phyloP scores from a whole-genome alignment of 1,139 yeast genomes.

The Lodderomyces margitis region DNA sequence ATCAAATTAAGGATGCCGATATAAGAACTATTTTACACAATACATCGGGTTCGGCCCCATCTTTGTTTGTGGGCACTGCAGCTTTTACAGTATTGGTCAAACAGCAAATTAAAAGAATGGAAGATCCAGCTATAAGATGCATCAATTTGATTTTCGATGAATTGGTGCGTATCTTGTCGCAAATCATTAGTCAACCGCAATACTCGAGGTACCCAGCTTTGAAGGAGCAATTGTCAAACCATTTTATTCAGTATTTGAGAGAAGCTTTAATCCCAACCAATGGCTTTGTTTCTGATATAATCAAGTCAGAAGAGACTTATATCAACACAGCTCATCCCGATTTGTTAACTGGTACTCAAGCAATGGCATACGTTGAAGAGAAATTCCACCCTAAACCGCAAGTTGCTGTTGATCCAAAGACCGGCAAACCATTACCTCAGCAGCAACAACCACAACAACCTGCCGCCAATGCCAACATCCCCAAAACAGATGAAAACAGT shows the following conservation, averaged over 20 bases:
- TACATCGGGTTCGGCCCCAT: slow-evolving; percentile 97
- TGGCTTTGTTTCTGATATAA: slow-evolving; percentile 78
- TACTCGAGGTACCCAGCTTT: slow-evolving; percentile 87
- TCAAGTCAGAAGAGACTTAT: slow-evolving; percentile 84
- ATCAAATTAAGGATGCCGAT: slow-evolving; percentile 93
- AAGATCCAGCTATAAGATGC: slow-evolving; percentile 89
- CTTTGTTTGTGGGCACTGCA: slow-evolving; percentile 94
- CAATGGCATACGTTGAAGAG: slow-evolving; percentile 92
- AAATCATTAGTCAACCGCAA: slow-evolving; percentile 76
- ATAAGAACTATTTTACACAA: slow-evolving; percentile 97
- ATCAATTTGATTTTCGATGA: slow-evolving; percentile 91
- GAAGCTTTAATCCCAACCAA: slow-evolving; percentile 82
- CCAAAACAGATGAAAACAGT: slow-evolving; percentile 32
- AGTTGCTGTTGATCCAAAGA: slow-evolving; percentile 85
- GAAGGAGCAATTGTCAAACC: slow-evolving; percentile 80
- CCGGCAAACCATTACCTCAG: slow-evolving; percentile 73
- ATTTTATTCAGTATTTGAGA: slow-evolving; percentile 77
- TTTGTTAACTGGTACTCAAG: slow-evolving; percentile 89
- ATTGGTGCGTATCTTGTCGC: slow-evolving; percentile 84
- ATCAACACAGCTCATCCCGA: slow-evolving; percentile 98
- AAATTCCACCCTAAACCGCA: slow-evolving; percentile 82
- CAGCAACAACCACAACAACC: slow-evolving; percentile 34
- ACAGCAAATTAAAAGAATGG: slow-evolving; percentile 92
- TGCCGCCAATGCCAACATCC: slow-evolving; percentile 9
- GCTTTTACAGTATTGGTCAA: slow-evolving; percentile 96